Evolutionary conservation across 352 stramenopile genomes (phyloP), one percentile per base, ranked within the genome.

Genomic region (Phytopythium vexans): DNA sequence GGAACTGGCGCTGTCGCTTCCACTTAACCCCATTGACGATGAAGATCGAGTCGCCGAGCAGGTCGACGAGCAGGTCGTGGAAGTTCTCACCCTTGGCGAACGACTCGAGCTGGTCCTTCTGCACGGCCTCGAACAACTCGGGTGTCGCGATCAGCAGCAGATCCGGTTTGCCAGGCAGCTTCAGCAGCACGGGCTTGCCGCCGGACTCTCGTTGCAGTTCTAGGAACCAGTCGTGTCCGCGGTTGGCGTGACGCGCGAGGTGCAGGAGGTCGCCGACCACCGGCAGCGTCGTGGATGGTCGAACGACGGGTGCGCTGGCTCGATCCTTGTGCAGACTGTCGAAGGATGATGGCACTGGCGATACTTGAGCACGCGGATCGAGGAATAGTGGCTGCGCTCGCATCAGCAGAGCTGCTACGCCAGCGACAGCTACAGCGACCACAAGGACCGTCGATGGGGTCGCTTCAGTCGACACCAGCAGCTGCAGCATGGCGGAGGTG

Each of bases 1-100:
- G 71, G 10, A 66, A 74, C 54, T 83, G 84, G 44, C 82, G 74
- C 56, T 93, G 82, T 11, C 66, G 47, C n/a, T 68, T 68, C 80
- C 80, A 93, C 15, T 66, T 65, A 36, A 69, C 62, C 31, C 78
- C 76, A 56, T 93, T 76, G 11, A 68, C 52, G 6, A 67, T 59
- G 47, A 89, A 72, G 46, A 93, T 88, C 43, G 76, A 65, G 12
- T 81, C 54, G 41, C 80, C 78, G 42, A 91, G 64, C 9, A 89
- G 56, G 40, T 84, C 63, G 4, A 52, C 27, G 15, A 85, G 66
- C n/a, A 73, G 54, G 8, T 52, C 35, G 39, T 58, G 49, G 21
- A 82, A 62, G 36, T 45, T 47, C 3, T 53, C 27, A n/a, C 81
- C 81, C 52, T 92, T 92, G 38, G 68, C 62, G 48, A 90, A 92